Conservation (phyloP, 805 yeast species). For the Teunomyces gatunensis region DNA sequence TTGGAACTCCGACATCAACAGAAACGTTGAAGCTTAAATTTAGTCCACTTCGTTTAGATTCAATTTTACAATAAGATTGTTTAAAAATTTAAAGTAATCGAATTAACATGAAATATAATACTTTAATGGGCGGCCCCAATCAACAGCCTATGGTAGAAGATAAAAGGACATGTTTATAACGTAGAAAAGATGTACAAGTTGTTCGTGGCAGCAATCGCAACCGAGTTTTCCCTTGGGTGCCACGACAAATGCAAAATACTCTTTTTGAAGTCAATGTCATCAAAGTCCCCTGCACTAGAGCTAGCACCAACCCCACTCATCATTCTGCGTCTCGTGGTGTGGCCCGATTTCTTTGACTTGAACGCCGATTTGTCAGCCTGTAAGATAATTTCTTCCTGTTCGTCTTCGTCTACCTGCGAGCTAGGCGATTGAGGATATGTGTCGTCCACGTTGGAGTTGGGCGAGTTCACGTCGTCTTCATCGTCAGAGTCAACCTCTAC, state of each 20-base stretch:
- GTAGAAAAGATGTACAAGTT: conserved; percentile 85
- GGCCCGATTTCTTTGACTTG: conserved; percentile 65
- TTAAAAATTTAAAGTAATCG: conserved; percentile 1
- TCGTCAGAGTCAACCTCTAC: conserved; percentile 18
- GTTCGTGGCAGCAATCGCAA: conserved; percentile 98
- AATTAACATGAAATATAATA: conserved; percentile 1
- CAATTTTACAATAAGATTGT: not conserved
- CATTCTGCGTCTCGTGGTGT: conserved; percentile 47
- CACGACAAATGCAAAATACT: conserved; percentile 93
- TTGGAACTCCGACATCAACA: conserved; percentile 93
- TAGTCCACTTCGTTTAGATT: not conserved
- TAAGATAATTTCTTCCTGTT: conserved; percentile 63
- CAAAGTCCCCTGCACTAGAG: conserved; percentile 65
- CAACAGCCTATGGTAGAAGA: conserved; percentile 1
- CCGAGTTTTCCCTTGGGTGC: conserved; percentile 96
- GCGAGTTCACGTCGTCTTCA: conserved; percentile 45
- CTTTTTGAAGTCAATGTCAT: conserved; percentile 88
- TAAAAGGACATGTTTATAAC: conserved; percentile 30
- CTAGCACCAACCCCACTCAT: conserved; percentile 45
- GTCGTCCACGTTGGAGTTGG: conserved; percentile 15
- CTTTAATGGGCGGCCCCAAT: not conserved
- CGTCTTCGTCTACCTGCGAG: conserved; percentile 32
- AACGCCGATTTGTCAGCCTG: conserved; percentile 99
- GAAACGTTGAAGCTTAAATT: conserved; percentile 55
- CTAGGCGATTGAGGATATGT: conserved; percentile 33